A percentile compares a stretch with the other conserved stretches of the same genome.
Evolutionary conservation across 768 basidiomycete genomes (phyloP).

Genomic region (Boletus vermiculosoides): DNA sequence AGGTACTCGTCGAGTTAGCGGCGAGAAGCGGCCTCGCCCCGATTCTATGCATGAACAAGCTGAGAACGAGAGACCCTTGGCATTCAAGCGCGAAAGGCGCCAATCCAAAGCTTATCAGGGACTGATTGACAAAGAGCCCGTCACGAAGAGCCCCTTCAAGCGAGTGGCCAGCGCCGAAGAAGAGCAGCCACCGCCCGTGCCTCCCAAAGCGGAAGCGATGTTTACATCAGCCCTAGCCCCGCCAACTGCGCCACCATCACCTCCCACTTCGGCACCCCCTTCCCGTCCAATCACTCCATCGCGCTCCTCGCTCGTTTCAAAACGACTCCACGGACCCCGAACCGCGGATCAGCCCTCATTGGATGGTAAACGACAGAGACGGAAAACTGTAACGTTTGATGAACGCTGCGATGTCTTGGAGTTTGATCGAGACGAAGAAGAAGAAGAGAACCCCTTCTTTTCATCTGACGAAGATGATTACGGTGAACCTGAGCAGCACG

Average conservation of each 20-base stretch:
- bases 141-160: constrained; percentile 81
- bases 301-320: constrained; percentile 68
- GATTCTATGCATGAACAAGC: constrained; percentile 68
- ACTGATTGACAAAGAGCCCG: constrained; percentile 72
- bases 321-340: constrained; percentile 75
- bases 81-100: constrained; percentile 67
- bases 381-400: constrained; percentile 80
- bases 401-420: constrained; percentile 81
- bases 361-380: constrained; percentile 45
- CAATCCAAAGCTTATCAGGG: constrained; percentile 75
- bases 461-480: constrained; percentile 37
- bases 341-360: constrained; percentile 39
- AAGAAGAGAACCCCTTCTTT: constrained; percentile 47
- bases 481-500: constrained; percentile 16
- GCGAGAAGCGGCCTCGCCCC: constrained; percentile 76
- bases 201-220: constrained; percentile 23
- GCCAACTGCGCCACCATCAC: constrained; percentile 22
- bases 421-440: constrained; percentile 68
- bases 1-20: constrained; percentile 55
- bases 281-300: constrained; percentile 35
- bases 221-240: constrained; percentile 2
- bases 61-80: constrained; percentile 70
- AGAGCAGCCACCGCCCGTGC: constrained; percentile 30
- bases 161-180: constrained; percentile 27
- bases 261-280: constrained; percentile 44